phyloP scores from a whole-genome alignment of 257 asterid species.

The Solanum commersonii region DNA sequence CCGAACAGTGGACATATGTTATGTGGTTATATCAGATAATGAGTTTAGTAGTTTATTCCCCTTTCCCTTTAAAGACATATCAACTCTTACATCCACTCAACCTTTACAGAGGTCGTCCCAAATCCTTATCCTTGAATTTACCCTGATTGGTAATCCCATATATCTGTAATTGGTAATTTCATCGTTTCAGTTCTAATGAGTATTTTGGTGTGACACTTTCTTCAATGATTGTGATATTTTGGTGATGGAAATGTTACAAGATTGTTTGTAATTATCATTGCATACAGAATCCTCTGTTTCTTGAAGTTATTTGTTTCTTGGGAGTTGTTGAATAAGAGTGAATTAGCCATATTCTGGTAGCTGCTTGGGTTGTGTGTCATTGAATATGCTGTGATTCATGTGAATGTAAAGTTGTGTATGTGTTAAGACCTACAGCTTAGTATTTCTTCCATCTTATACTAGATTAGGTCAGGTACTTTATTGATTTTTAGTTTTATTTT shows the following conservation, averaged over 20 bases:
- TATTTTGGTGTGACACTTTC: neutral
- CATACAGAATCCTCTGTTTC: neutral
- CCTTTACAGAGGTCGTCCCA: neutral
- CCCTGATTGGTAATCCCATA: neutral
- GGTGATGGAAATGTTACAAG: neutral
- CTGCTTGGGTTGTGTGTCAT: neutral
- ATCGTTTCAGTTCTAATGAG: neutral
- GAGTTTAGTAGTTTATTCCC: neutral
- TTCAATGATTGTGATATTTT: neutral
- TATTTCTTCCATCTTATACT: neutral
- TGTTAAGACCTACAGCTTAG: neutral
- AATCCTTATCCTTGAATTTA: neutral
- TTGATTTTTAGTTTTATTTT: neutral
- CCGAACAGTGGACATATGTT: neutral
- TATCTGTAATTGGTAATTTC: neutral
- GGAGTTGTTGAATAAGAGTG: neutral
- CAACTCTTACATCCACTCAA: neutral
- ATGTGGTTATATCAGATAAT: neutral
- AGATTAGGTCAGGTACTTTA: neutral
- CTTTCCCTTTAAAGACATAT: neutral
- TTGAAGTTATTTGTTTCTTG: neutral
- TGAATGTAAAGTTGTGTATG: neutral
- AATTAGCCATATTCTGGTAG: neutral
- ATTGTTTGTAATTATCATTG: neutral
- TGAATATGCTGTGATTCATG: neutral